Conservation (phyloP, 2,329 filamentous ascomycete species). For the Colletotrichum siamense region DNA sequence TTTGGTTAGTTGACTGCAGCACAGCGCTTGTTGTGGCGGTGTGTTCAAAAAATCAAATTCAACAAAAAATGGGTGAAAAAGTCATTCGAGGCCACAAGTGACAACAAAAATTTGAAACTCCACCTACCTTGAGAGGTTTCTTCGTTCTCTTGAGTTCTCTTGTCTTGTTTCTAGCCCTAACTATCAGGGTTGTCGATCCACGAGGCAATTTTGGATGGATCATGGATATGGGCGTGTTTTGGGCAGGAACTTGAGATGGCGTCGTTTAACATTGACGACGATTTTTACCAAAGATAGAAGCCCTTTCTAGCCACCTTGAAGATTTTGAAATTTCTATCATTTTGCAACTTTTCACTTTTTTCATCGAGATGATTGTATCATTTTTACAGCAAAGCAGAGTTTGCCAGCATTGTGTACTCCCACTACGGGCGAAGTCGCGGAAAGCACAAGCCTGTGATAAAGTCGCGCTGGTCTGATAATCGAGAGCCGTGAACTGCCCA, state of each 20-base stretch:
- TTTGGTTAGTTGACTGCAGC: neutral
- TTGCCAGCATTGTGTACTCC: neutral
- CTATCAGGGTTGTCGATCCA: neutral
- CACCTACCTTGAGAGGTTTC: neutral
- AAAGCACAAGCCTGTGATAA: neutral
- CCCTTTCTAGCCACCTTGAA: neutral
- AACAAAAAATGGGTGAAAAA: neutral
- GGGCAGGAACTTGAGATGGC: neutral
- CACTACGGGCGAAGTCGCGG: neutral
- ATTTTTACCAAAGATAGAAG: neutral
- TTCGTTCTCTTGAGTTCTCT: neutral
- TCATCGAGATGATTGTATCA: neutral
- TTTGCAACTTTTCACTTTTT: accelerated
- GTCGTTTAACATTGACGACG: neutral
- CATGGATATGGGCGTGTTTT: neutral
- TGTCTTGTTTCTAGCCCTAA: neutral
- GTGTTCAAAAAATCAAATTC: neutral
- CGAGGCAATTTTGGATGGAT: neutral
- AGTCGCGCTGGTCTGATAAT: neutral
- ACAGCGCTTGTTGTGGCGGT: neutral
- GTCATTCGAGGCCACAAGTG: neutral
- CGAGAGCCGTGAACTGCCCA: neutral
- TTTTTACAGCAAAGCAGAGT: neutral
- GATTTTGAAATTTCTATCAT: neutral
- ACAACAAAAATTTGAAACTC: neutral